Base-by-base conservation (phyloP, 2,329 filamentous ascomycete genomes). In the Paraconiothyrium sp. region DNA sequence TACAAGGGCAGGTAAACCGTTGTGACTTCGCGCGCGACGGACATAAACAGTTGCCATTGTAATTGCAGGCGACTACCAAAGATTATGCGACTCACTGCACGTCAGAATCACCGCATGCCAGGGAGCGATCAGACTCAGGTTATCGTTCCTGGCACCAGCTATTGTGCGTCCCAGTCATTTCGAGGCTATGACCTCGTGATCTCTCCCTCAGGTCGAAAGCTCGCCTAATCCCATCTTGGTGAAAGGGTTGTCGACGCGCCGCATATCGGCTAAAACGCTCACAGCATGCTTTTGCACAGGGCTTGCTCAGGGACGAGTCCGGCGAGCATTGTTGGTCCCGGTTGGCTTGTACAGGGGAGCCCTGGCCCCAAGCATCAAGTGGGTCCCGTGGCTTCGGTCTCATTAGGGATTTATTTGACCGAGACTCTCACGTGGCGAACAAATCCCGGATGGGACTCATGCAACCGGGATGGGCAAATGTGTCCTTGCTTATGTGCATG, bases 381-480 rank as follows among this genome's bases (percentile, higher is more conserved):
- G 60, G 68, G 63, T 60, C 61, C 57, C 66, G 69, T 76, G 73
- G 73, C 72, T 71, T 75, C 73, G 75, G 75, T 64, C 60, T 57
- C 57, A 71, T 64, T 63, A 52, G 55, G 47, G 30, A 58, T 58
- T 60, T 67, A 65, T 71, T 59, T 59, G 65, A 63, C 74, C 73
- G 74, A 72, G 49, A 43, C 52, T 41, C 68, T 76, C 74, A 76
- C 73, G 75, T 77, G 74, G 74, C 70, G 56, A 62, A 46, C 57
- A 60, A 46, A 52, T 55, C 64, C 67, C 61, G 57, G 59, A 61
- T 59, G 59, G 49, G 55, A 46, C 57, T 41, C 56, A 2, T 39
- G 47, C 43, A 64, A 64, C 65, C 59, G 46, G 52, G 59, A 57
- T 57, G 48, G 57, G 54, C 35, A 55, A 34, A 54, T 57, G 32